Conservation (phyloP, 2,329 filamentous ascomycete genomes). For the Scedosporium apiospermum region DNA sequence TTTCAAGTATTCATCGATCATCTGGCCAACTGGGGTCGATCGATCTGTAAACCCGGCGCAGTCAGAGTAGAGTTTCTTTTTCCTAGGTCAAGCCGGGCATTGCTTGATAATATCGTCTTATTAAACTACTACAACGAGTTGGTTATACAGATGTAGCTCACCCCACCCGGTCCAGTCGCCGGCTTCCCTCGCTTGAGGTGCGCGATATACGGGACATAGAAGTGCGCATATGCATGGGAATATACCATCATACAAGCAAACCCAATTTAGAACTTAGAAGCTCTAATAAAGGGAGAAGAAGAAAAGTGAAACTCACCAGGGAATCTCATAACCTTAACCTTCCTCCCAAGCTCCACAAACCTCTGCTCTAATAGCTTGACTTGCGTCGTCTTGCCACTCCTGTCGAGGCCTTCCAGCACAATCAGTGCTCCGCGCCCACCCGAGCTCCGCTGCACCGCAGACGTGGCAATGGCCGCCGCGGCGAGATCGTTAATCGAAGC, state of each 20-base stretch:
- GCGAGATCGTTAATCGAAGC: conserved; percentile 41
- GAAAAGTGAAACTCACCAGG: conserved; percentile 33
- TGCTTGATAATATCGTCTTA: too few relatives aligned
- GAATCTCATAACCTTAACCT: conserved; percentile 46
- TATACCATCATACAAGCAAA: not conserved
- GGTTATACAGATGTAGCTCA: too few relatives aligned
- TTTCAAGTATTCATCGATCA: conserved; percentile 78
- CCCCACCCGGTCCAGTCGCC: too few relatives aligned
- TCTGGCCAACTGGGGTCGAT: conserved; percentile 72
- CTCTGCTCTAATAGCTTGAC: conserved; percentile 57
- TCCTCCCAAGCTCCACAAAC: conserved; percentile 36
- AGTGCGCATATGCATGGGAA: not conserved
- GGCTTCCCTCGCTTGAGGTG: not conserved
- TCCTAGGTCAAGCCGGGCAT: not conserved
- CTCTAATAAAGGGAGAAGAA: not conserved
- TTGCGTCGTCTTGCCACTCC: conserved; percentile 89
- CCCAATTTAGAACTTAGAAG: not conserved
- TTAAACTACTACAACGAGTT: too few relatives aligned
- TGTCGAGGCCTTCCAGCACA: conserved; percentile 80
- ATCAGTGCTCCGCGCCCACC: conserved; percentile 59
- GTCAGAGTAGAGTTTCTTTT: not conserved
- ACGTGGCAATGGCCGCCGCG: conserved; percentile 34
- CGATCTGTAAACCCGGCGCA: conserved; percentile 48
- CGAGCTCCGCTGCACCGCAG: conserved; percentile 14
- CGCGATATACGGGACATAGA: not conserved